A percentile compares a stretch with the other conserved stretches of the same genome.
These are phyloP conservation scores for Diutina sp. DNA, from an alignment of 1,139 yeast genomes.

Conservation along the genomic window DNA sequence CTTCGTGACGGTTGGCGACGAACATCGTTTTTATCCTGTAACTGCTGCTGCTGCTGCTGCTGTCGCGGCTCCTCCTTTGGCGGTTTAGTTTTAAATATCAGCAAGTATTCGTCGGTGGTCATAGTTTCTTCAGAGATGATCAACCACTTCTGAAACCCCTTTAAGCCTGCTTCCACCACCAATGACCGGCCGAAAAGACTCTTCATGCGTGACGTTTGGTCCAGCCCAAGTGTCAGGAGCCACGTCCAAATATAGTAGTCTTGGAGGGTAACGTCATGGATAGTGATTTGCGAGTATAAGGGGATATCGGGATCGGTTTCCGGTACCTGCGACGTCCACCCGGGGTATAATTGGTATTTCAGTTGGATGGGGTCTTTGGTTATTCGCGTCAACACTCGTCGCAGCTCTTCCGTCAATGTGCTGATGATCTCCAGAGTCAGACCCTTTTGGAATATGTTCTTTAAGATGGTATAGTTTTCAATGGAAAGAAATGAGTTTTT, in stretches of 20 bases:
- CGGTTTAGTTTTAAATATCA: slow-evolving; percentile 10
- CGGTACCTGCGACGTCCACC: slow-evolving; percentile 26
- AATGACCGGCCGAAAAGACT: slow-evolving; percentile 68
- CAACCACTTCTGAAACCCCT: slow-evolving; percentile 77
- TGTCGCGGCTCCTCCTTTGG: slow-evolving; percentile 4
- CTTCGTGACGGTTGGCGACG: background rate
- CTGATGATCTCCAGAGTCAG: slow-evolving; percentile 44
- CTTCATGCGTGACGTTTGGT: slow-evolving; percentile 55
- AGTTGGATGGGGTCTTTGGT: slow-evolving; percentile 31
- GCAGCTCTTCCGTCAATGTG: slow-evolving; percentile 63
- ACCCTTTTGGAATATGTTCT: slow-evolving; percentile 53
- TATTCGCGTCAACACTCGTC: slow-evolving; percentile 51
- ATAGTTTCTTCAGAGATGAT: slow-evolving; percentile 60
- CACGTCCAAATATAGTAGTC: slow-evolving; percentile 90
- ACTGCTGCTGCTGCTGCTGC: slow-evolving; percentile 7
- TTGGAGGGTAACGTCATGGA: slow-evolving; percentile 59
- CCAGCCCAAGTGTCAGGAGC: slow-evolving; percentile 68
- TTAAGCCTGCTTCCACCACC: slow-evolving; percentile 58
- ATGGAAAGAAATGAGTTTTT: slow-evolving; percentile 59
- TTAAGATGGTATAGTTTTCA: slow-evolving; percentile 68
- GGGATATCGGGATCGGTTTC: slow-evolving; percentile 19
- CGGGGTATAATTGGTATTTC: slow-evolving; percentile 24
- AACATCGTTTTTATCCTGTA: background rate
- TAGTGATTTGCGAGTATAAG: slow-evolving; percentile 34
- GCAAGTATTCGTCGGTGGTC: slow-evolving; percentile 26